A percentile compares a stretch with the other conserved stretches of the same genome.
These are phyloP conservation scores for Hypoxylon sp. DNA, from an alignment of 2,329 filamentous ascomycete genomes.

Conservation along the genomic window DNA sequence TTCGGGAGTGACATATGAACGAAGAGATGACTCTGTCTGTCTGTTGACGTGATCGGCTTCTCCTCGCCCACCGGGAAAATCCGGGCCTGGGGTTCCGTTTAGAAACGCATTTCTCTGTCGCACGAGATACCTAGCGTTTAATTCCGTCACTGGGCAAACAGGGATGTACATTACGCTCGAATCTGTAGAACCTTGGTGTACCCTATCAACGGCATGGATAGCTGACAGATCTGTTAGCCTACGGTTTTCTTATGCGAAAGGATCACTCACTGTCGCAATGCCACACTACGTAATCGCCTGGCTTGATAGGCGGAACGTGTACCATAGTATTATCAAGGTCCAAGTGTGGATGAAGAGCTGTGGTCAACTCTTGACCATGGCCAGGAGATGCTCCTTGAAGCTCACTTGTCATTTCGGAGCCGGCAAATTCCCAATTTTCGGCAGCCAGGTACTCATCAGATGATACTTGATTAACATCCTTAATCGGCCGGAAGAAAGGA, in stretches of 20 bases:
- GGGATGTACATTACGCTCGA: conserved; percentile 93
- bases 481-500: conserved; percentile 80
- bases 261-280: conserved; percentile 77
- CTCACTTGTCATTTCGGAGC: conserved; percentile 64
- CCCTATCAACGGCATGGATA: conserved; percentile 87
- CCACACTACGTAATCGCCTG: conserved; percentile 86
- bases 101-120: conserved; percentile 81
- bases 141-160: conserved; percentile 82
- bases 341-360: conserved; percentile 77
- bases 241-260: conserved; percentile 48
- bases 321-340: conserved; percentile 78
- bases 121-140: conserved; percentile 79
- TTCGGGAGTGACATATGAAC: conserved; percentile 51
- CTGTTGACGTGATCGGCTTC: conserved; percentile 70
- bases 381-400: conserved; percentile 80
- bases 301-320: conserved; percentile 76
- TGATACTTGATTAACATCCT: conserved; percentile 57
- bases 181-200: conserved; percentile 79
- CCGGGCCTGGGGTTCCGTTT: conserved; percentile 75
- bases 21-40: conserved; percentile 59
- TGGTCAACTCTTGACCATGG: conserved; percentile 77
- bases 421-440: conserved; percentile 73
- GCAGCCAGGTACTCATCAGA: conserved; percentile 64
- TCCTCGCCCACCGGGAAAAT: conserved; percentile 80
- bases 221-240: conserved; percentile 50